phyloP scores from a whole-genome alignment of 2,329 filamentous ascomycete genomes.

The Hypoxylon sp. region DNA sequence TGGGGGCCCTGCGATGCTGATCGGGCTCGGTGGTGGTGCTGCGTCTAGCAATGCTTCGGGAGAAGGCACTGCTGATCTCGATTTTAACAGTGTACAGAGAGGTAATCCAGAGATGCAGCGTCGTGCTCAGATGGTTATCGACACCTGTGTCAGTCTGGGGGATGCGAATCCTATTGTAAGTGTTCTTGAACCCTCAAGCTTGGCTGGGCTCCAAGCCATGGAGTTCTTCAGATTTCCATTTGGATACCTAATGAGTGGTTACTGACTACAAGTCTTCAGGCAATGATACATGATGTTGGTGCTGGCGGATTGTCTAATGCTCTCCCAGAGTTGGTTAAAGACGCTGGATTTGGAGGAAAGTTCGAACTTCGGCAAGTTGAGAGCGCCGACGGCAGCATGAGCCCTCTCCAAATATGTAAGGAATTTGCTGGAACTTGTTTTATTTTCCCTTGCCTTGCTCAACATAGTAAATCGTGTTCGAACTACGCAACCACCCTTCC shows the following conservation, averaged over 20 bases:
- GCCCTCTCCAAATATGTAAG: slow-evolving; percentile 92
- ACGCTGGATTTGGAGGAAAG: slow-evolving; percentile 89
- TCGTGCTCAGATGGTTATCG: slow-evolving; percentile 97
- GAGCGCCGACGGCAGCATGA: slow-evolving; percentile 91
- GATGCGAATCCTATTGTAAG: slow-evolving; percentile 81
- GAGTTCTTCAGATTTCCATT: not conserved
- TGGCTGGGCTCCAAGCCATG: not conserved
- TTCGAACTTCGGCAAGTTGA: slow-evolving; percentile 97
- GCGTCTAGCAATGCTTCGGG: slow-evolving; percentile 92
- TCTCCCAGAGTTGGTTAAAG: slow-evolving; percentile 78
- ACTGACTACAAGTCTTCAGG: slow-evolving; percentile 52
- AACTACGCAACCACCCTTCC: not conserved
- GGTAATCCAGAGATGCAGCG: slow-evolving; percentile 98
- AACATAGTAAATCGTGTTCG: not conserved
- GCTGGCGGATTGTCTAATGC: slow-evolving; percentile 87
- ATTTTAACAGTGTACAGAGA: slow-evolving; percentile 97
- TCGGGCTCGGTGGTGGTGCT: slow-evolving; percentile 94
- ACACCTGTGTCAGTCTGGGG: slow-evolving; percentile 89
- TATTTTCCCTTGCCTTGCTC: not conserved
- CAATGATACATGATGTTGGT: slow-evolving; percentile 97
- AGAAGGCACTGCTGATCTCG: slow-evolving; percentile 90
- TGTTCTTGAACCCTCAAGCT: not conserved
- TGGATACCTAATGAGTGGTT: not conserved
- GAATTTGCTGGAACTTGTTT: not conserved
- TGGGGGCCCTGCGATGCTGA: slow-evolving; percentile 96